A percentile compares a stretch with the other conserved stretches of the same genome.
These are phyloP conservation scores for Talaromyces proteolyticus DNA, from an alignment of 495 filamentous ascomycete species.

Conservation along the genomic window DNA sequence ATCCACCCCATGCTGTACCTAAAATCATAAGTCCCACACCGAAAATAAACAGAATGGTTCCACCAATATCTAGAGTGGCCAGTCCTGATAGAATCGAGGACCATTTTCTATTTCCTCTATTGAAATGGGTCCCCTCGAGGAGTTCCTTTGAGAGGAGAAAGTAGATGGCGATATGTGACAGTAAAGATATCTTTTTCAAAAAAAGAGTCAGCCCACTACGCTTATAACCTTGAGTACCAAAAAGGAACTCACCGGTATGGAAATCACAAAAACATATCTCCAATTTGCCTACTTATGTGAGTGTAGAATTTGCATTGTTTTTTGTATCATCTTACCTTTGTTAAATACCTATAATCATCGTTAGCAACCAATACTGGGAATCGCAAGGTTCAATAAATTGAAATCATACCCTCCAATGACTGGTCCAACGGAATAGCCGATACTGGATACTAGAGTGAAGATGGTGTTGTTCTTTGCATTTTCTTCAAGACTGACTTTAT, in stretches of 20 bases:
- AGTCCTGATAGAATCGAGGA: constrained; percentile 29
- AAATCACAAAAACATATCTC: constrained; percentile 56
- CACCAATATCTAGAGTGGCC: constrained; percentile 45
- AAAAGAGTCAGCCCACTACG: too few relatives aligned
- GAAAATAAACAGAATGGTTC: constrained; percentile 51
- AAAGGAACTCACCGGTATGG: constrained; percentile 39
- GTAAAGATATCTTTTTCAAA: constrained; percentile 16
- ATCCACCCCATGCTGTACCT: constrained; percentile 54
- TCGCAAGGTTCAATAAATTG: background rate
- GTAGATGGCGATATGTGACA: constrained; percentile 20
- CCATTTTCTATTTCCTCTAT: constrained; percentile 9
- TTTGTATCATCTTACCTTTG: constrained; percentile 13
- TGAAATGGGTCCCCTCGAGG: constrained; percentile 18
- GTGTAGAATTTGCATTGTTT: constrained; percentile 4
- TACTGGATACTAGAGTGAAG: constrained; percentile 43
- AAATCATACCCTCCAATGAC: constrained; percentile 38
- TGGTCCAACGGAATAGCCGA: constrained; percentile 49
- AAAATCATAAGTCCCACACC: constrained; percentile 53
- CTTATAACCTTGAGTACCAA: constrained; percentile 15
- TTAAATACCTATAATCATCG: constrained; percentile 14
- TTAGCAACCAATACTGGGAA: background rate
- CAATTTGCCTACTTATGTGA: constrained; percentile 30
- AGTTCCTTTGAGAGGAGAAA: constrained; percentile 30
- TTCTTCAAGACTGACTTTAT: constrained; percentile 49
- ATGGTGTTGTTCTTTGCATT: constrained; percentile 53